Evolutionary conservation across 2,329 filamentous ascomycete species (phyloP).

Genomic region (Fusarium torulosum): DNA sequence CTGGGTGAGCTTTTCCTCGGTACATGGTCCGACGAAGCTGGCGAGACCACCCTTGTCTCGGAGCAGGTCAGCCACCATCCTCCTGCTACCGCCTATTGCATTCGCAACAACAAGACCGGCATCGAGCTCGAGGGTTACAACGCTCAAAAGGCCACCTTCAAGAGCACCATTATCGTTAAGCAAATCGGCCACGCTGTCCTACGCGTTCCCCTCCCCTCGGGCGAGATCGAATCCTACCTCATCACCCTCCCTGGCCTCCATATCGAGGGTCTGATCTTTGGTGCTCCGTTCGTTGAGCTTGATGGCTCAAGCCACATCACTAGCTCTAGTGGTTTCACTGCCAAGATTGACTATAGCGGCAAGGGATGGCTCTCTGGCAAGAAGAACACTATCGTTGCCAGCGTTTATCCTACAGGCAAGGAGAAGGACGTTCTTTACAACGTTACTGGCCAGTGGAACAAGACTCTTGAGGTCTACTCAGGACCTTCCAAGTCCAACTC

Average conservation of each 20-base stretch:
- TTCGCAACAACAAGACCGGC: conserved; percentile 86
- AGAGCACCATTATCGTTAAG: conserved; percentile 93
- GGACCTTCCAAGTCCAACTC: conserved; percentile 66
- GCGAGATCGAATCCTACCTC: conserved; percentile 77
- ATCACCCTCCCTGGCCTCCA: conserved; percentile 93
- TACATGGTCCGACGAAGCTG: conserved; percentile 85
- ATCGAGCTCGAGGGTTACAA: conserved; percentile 90
- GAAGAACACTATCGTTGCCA: conserved; percentile 89
- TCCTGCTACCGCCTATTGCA: conserved; percentile 93
- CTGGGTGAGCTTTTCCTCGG: conserved; percentile 94
- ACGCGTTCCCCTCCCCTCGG: conserved; percentile 69
- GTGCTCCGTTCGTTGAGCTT: conserved; percentile 90
- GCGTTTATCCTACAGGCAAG: conserved; percentile 76
- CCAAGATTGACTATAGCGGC: conserved; percentile 92
- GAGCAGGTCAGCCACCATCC: conserved; percentile 97
- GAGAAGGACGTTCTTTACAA: conserved; percentile 83
- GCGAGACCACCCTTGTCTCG: conserved; percentile 87
- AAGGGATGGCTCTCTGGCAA: conserved; percentile 96
- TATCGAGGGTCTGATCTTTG: conserved; percentile 91
- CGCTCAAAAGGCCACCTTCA: conserved; percentile 95
- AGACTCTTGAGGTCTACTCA: conserved; percentile 81
- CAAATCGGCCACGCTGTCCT: conserved; percentile 91
- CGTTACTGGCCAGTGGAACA: conserved; percentile 92
- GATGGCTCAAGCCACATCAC: conserved; percentile 87
- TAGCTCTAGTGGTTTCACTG: conserved; percentile 86